Percentiles rank a stretch among this genome's conserved stretches.
phyloP scores from a whole-genome alignment of 371 early-diverging fungal species.

The Circinella umbellata region DNA sequence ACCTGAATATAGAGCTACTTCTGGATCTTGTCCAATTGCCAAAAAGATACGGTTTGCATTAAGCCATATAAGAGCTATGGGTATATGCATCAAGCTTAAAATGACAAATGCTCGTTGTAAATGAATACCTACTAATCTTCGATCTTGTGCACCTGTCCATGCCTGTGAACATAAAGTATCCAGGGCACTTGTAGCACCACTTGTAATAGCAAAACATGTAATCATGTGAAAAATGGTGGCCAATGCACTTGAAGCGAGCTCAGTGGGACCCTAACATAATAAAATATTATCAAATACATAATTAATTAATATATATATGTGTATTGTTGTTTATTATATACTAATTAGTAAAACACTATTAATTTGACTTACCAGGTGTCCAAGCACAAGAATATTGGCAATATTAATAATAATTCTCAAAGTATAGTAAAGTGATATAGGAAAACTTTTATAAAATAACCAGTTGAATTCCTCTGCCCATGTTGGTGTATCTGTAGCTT shows the following conservation, averaged over 20 bases:
- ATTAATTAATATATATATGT: neutral
- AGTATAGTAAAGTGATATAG: neutral
- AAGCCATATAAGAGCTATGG: conserved; percentile 67
- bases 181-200: conserved; percentile 69
- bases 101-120: conserved; percentile 84
- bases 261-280: conserved; percentile 4
- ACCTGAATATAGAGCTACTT: conserved; percentile 15
- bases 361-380: conserved; percentile 24
- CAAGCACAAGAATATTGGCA: conserved; percentile 4
- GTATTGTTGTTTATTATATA: too few relatives aligned
- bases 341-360: too few relatives aligned
- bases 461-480: conserved; percentile 4
- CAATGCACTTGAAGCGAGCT: conserved; percentile 14
- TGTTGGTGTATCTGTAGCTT: neutral
- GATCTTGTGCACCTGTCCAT: conserved; percentile 76
- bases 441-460: conserved; percentile 9
- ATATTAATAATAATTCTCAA: neutral
- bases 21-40: conserved; percentile 16
- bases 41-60: conserved; percentile 8
- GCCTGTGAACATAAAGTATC: conserved; percentile 92
- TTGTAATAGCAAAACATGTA: conserved; percentile 4
- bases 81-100: conserved; percentile 70
- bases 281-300: neutral
- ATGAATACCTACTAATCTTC: conserved; percentile 76
- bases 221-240: conserved; percentile 4